Percentiles rank a stretch among this genome's conserved stretches.
These are phyloP conservation scores for Boletus insuetus DNA, from an alignment of 768 basidiomycete species.

Conservation along the genomic window DNA sequence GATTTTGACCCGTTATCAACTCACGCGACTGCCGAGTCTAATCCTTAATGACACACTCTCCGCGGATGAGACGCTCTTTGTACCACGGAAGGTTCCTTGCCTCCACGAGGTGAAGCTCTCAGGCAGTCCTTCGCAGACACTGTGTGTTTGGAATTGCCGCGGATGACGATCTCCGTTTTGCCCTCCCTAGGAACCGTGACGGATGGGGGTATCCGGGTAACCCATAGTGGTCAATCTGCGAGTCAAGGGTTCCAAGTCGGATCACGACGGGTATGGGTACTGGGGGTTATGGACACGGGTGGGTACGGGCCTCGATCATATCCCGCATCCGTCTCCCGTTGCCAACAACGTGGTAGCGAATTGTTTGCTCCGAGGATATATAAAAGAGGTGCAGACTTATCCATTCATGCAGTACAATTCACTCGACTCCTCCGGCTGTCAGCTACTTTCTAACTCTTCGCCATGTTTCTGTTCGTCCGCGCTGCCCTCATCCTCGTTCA, in stretches of 20 bases:
- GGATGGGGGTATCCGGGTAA: background rate
- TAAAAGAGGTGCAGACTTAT: conserved; percentile 11
- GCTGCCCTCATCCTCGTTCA: conserved; percentile 48
- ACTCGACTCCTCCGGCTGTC: background rate
- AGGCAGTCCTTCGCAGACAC: background rate
- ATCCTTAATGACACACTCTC: background rate
- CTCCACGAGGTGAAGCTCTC: background rate
- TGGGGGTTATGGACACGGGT: background rate
- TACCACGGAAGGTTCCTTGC: background rate
- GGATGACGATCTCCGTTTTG: background rate
- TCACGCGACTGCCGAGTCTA: background rate
- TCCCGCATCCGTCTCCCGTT: background rate
- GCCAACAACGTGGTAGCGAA: conserved; percentile 1
- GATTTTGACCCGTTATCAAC: background rate
- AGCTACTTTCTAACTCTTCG: background rate
- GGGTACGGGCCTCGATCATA: conserved; percentile 1
- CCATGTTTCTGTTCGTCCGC: conserved; percentile 47
- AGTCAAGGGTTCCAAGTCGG: background rate
- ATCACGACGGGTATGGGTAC: conserved; percentile 3
- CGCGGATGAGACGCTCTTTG: conserved; percentile 16
- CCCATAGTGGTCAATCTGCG: background rate
- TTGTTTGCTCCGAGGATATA: conserved; percentile 7
- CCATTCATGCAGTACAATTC: background rate
- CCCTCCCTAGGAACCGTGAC: background rate
- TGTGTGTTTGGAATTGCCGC: conserved; percentile 3